Base-by-base conservation (phyloP, 139 green algal genomes). In the Yamagishiella unicocca region DNA sequence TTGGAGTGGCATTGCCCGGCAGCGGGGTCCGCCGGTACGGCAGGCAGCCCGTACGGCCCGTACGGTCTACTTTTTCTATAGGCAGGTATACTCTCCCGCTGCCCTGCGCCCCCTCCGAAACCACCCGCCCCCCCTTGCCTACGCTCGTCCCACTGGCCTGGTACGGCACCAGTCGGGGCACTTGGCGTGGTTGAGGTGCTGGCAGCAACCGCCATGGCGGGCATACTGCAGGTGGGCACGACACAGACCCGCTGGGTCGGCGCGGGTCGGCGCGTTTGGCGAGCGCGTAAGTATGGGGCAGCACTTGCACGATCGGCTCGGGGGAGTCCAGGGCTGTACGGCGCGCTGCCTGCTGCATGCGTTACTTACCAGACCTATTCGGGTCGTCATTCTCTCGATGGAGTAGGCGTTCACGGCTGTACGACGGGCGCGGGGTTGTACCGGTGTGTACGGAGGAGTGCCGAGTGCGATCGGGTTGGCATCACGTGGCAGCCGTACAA, bases 121-220 rank as follows among this genome's bases (percentile, higher is more conserved):
- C n/a, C n/a, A n/a, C n/a, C n/a, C n/a, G n/a, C n/a, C n/a, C n/a
- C n/a, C n/a, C n/a, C n/a, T n/a, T n/a, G n/a, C n/a, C n/a, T n/a
- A n/a, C n/a, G n/a, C n/a, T n/a, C n/a, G n/a, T n/a, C n/a, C n/a
- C n/a, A n/a, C n/a, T n/a, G n/a, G n/a, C n/a, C n/a, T 58, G 21
- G 24, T 68, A 31, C 25, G 61, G 31, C 19, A 73, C 4, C 92
- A 93, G 88, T 90, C 79, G 91, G 92, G 10, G 61, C 45, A 0
- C 74, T 97, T 25, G 93, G 88, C 29, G 94, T 91, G 24, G 93
- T 96, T 37, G 91, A 97, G 55, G 90, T 97, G 12, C 80, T 98
- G 35, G 72, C 88, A 7, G 88, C 95, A 2, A 98, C 96, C 1
- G 96, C 94, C 0, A 88, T 97, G 2, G 83, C 84, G 8, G 96